Conservation (phyloP, 352 stramenopile genomes). For the Globisporangium uncinulatum region DNA sequence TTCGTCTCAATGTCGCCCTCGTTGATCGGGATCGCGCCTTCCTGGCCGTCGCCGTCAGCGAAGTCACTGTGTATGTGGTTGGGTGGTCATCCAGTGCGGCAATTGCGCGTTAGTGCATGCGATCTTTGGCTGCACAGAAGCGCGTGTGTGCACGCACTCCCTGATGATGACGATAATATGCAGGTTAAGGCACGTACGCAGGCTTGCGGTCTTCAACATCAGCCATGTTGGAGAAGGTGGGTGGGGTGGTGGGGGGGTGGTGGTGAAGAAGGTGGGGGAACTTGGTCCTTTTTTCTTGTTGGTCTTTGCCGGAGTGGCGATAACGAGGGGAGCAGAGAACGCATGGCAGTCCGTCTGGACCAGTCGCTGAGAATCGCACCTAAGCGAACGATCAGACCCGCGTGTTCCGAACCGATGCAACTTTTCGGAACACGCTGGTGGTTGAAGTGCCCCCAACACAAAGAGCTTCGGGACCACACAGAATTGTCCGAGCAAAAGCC, state of each 20-base stretch:
- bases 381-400: not conserved
- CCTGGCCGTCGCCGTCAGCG: conserved; percentile 46
- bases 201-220: conserved; percentile 73
- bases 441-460: not conserved
- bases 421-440: no score
- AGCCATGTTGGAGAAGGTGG: conserved; percentile 43
- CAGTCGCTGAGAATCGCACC: not conserved
- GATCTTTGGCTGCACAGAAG: not conserved
- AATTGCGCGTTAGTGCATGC: not conserved
- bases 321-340: no score
- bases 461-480: not conserved
- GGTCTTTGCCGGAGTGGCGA: conserved; percentile 16
- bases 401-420: not conserved
- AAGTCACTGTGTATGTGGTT: conserved; percentile 29
- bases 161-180: not conserved
- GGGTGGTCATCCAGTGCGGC: no score
- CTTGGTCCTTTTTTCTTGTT: conserved; percentile 13
- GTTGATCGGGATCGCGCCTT: conserved; percentile 63
- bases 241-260: conserved; percentile 13
- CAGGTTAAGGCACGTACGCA: not conserved
- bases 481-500: not conserved
- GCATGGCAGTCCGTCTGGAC: conserved; percentile 43
- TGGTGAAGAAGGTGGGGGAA: not conserved
- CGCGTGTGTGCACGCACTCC: not conserved
- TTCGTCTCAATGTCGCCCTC: conserved; percentile 98